A percentile compares a stretch with the other conserved stretches of the same genome.
phyloP scores from a whole-genome alignment of 2,329 filamentous ascomycete species.

The Venturia nashicola region DNA sequence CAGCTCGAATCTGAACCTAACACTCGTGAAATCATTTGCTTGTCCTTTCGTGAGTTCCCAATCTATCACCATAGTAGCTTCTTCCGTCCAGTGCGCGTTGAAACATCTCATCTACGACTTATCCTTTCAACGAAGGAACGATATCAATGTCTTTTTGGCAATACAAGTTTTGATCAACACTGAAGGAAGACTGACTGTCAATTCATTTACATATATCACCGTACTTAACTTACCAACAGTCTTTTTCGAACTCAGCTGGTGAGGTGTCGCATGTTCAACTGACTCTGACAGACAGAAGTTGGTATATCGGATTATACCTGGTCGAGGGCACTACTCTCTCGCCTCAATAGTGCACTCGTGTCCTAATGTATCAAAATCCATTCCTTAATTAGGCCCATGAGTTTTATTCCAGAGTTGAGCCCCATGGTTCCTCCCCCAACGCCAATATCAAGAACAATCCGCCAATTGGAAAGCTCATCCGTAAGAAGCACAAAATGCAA shows the following conservation, averaged over 20 bases:
- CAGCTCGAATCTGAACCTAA: not conserved
- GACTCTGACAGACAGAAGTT: not conserved
- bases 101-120: slow-evolving; percentile 3
- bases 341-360: not conserved
- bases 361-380: not conserved
- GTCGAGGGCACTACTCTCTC: not conserved
- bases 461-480: not conserved
- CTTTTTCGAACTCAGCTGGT: not conserved
- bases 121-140: not conserved
- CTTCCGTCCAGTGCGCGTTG: no score
- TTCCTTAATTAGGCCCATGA: not conserved
- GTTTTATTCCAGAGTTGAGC: not conserved
- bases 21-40: slow-evolving; percentile 4
- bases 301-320: not conserved
- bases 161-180: no score
- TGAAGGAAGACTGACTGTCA: no score
- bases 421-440: not conserved
- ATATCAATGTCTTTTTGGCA: not conserved
- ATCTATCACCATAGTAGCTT: not conserved
- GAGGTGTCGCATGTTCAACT: not conserved
- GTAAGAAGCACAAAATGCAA: not conserved
- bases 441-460: not conserved
- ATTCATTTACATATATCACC: no score
- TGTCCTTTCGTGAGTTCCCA: not conserved
- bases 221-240: not conserved